phyloP scores from a whole-genome alignment of 805 yeast genomes.

The Candida odintsovae region DNA sequence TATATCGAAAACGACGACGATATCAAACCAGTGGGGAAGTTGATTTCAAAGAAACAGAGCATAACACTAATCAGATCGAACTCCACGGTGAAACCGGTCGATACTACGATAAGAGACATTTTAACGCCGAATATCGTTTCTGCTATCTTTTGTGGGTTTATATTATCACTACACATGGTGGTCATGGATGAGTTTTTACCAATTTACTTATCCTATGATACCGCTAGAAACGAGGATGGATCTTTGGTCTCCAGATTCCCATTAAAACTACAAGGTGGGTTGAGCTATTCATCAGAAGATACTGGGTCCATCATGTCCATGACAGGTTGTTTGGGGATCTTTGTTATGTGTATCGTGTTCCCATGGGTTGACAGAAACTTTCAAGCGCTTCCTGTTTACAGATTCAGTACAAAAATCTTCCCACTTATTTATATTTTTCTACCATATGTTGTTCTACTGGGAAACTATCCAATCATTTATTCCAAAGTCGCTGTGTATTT shows the following conservation, averaged over 20 bases:
- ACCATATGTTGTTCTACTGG: constrained; percentile 44
- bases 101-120: not conserved
- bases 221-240: constrained; percentile 22
- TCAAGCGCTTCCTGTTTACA: constrained; percentile 38
- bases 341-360: constrained; percentile 42
- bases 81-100: not conserved
- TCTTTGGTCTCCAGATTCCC: constrained; percentile 37
- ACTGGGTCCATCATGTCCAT: constrained; percentile 47
- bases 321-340: constrained; percentile 47
- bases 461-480: constrained; percentile 14
- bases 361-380: constrained; percentile 45
- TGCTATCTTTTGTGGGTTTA: not conserved
- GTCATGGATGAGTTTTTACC: not conserved
- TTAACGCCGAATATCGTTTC: not conserved
- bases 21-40: not conserved
- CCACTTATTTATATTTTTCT: constrained; percentile 40
- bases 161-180: not conserved
- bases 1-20: not conserved
- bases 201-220: constrained; percentile 9
- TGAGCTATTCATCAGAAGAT: constrained; percentile 39
- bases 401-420: constrained; percentile 33
- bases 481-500: constrained; percentile 12
- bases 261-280: constrained; percentile 44
- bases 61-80: not conserved
- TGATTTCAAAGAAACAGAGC: not conserved